A percentile compares a stretch with the other conserved stretches of the same genome.
Conservation (phyloP, 768 basidiomycete species). For the Pluteus cervinus region DNA sequence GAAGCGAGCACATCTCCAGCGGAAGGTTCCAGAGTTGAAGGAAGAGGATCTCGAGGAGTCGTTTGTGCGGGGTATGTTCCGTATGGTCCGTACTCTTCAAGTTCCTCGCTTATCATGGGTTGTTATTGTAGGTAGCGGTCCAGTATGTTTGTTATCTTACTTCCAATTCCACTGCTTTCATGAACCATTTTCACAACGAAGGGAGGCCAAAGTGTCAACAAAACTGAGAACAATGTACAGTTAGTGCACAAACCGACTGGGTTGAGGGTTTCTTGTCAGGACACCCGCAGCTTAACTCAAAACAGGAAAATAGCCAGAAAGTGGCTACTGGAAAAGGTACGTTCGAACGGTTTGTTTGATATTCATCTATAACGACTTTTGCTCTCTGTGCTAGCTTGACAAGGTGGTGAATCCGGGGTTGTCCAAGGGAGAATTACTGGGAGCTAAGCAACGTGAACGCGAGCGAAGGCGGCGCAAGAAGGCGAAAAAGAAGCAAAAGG, state of each 20-base stretch:
- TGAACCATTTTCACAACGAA: too few species aligned
- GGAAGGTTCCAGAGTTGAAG: slow-evolving; percentile 57
- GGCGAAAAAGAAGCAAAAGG: slow-evolving; percentile 57
- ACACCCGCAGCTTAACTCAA: slow-evolving; percentile 75
- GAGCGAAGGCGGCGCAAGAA: slow-evolving; percentile 75
- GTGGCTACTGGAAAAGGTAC: slow-evolving; percentile 70
- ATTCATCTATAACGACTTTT: slow-evolving; percentile 14
- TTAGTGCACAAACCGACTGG: slow-evolving; percentile 86
- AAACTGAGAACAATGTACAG: slow-evolving; percentile 88
- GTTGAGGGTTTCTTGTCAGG: slow-evolving; percentile 80
- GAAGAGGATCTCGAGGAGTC: slow-evolving; percentile 84
- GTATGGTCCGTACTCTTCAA: slow-evolving; percentile 1
- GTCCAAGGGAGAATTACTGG: slow-evolving; percentile 61
- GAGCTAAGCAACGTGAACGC: slow-evolving; percentile 70
- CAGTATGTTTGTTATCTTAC: slow-evolving; percentile 33
- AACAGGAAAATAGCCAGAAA: slow-evolving; percentile 78
- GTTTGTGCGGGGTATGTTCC: slow-evolving; percentile 71
- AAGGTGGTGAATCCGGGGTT: slow-evolving; percentile 67
- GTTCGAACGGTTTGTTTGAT: slow-evolving; percentile 24
- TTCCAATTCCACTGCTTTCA: background rate
- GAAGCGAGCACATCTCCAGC: slow-evolving; percentile 61
- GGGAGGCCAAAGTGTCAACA: slow-evolving; percentile 97
- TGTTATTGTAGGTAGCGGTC: slow-evolving; percentile 63
- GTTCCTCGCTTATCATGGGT: background rate
- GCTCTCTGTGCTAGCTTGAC: slow-evolving; percentile 60